A percentile compares a stretch with the other conserved stretches of the same genome.
Conservation (phyloP, 1,284 basidiomycete species). For the Mycena citricolor region DNA sequence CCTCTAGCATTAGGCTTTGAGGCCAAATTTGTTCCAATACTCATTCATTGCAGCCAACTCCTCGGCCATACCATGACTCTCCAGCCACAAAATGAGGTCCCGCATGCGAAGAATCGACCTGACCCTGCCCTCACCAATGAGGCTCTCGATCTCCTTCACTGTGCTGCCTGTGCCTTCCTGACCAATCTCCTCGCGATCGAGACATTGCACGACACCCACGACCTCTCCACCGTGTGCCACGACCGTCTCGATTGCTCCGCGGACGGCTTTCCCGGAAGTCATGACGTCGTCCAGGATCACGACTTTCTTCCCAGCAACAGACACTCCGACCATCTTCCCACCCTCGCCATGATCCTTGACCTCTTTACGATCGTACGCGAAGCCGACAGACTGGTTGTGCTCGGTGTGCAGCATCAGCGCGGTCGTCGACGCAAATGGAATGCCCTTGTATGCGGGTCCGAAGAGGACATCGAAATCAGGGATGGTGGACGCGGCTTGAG, state of each 20-base stretch:
- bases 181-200: constrained; percentile 91
- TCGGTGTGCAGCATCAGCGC: constrained; percentile 73
- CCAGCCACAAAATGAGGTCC: constrained; percentile 85
- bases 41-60: constrained; percentile 76
- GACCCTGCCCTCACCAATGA: constrained; percentile 70
- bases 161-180: constrained; percentile 68
- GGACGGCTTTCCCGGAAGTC: constrained; percentile 92
- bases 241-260: constrained; percentile 78
- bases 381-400: constrained; percentile 71
- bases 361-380: constrained; percentile 95
- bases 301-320: constrained; percentile 77
- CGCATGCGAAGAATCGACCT: constrained; percentile 80
- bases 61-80: constrained; percentile 61
- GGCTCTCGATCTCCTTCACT: constrained; percentile 79
- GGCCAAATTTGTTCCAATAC: constrained; percentile 82
- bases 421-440: constrained; percentile 90
- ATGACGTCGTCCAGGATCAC: constrained; percentile 96
- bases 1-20: constrained; percentile 36
- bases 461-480: constrained; percentile 89
- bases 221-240: constrained; percentile 69
- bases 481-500: constrained; percentile 43
- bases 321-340: constrained; percentile 87
- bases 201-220: constrained; percentile 87
- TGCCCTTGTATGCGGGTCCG: constrained; percentile 98
- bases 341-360: constrained; percentile 96